Base-by-base conservation (phyloP, 371 early-diverging fungal species). In the Syncephalastrum monosporum region DNA sequence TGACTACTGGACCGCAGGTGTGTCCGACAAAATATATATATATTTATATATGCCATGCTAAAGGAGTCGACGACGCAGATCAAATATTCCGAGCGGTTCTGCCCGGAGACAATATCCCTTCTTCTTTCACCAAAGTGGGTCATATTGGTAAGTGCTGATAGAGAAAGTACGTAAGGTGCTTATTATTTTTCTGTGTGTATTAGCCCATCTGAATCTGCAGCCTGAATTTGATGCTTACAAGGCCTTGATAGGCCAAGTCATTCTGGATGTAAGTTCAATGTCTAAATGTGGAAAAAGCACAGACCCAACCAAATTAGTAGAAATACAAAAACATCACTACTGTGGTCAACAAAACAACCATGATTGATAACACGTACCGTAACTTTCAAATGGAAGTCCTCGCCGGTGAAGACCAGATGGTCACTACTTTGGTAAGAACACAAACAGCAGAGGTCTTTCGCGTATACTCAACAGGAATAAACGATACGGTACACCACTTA, bases 331-430 rank as follows among this genome's bases (percentile, higher is more conserved):
- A 83, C 42, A 85, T 99, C 33, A 75, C 75, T 33, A 96, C 92
- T 2, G 97, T 99, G 1, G 98, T 99, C 51, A 98, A 97, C 82
- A 99, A 99, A 76, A 82, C 84, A 16, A 93, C 91, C 65, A 82
- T 84, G 49, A 99, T 99, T 53, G 98, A 99, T 71, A 90, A 90
- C 60, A 94, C 93, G 0, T 99, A 93, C 75, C 83, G 99, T 25
- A 91, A 90, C 66, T 98, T 99, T 72, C 80, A 93, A 58, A 96
- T 99, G 97, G 98, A 99, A 65, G 69, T 99, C 7, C 74, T 99
- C 4, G 97, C 97, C 6, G 98, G 98, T 41, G 86, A 89, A 16
- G 72, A 84, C 42, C 80, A 95, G 56, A 86, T 94, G 81, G 71
- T 92, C 45, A 90, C 97, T 0, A 89, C 90, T 72, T 84, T 96